Percentiles rank a stretch among this genome's conserved stretches.
Evolutionary conservation across 2,329 filamentous ascomycete genomes (phyloP).

Genomic region (Verticillium dahliae): DNA sequence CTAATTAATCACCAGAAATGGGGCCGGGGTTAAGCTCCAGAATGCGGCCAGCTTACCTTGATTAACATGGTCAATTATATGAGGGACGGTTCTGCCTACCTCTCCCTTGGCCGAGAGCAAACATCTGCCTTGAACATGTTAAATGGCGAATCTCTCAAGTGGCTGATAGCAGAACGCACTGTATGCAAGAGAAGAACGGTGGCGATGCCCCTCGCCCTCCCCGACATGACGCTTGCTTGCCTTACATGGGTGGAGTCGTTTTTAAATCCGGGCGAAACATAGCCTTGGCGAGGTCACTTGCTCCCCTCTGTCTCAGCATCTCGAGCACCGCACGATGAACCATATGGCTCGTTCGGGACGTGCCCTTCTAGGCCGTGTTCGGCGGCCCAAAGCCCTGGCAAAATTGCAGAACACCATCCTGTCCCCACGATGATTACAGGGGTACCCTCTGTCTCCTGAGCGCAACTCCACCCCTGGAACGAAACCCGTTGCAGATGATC

Average conservation of each 20-base stretch:
- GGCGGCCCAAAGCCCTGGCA: background rate
- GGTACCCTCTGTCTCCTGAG: background rate
- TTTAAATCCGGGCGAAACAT: background rate
- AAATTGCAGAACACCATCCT: background rate
- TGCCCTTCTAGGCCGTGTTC: background rate
- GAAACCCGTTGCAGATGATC: constrained; percentile 13
- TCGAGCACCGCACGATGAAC: background rate
- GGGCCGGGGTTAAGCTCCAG: background rate
- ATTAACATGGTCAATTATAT: no score
- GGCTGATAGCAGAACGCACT: no score
- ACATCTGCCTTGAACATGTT: no score
- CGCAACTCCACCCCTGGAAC: constrained; percentile 9
- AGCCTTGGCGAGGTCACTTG: background rate
- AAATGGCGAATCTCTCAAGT: no score
- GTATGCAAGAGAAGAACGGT: no score
- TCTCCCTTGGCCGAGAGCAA: background rate
- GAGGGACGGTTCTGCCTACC: background rate
- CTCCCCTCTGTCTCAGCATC: background rate
- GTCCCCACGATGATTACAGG: background rate
- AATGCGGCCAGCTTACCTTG: no score
- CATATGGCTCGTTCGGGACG: background rate
- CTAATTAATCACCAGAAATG: background rate
- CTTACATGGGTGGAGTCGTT: background rate
- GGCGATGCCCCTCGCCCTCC: no score
- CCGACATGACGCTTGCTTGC: no score